A percentile compares a stretch with the other conserved stretches of the same genome.
phyloP scores from a whole-genome alignment of 129 eudicot species.

The Glebionis coronaria region DNA sequence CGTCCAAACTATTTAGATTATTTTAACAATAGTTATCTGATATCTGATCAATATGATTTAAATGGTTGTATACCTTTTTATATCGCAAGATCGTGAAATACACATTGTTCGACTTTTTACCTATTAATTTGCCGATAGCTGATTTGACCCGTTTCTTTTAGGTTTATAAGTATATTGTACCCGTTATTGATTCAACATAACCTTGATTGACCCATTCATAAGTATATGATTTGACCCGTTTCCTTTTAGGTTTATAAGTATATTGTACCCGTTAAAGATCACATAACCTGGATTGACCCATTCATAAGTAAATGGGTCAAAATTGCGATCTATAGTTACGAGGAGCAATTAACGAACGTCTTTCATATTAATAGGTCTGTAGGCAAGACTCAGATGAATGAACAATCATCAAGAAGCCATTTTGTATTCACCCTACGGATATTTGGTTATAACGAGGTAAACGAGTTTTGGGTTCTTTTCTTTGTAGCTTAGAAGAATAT shows the following conservation, averaged over 20 bases:
- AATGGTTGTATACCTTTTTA: neutral
- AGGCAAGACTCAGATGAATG: conserved; percentile 98
- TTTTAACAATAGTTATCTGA: neutral
- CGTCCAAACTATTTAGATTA: neutral
- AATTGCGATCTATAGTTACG: neutral
- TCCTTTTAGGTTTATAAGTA: conserved; percentile 23
- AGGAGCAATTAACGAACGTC: neutral
- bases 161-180: conserved; percentile 27
- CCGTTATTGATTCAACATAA: neutral
- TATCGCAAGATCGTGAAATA: neutral
- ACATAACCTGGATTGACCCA: neutral
- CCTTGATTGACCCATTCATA: neutral
- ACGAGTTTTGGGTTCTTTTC: neutral
- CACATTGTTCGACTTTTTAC: no score
- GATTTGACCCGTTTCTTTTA: conserved; percentile 1
- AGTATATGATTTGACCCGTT: conserved; percentile 1
- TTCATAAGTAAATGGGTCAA: neutral
- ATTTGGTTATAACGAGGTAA: conserved; percentile 77
- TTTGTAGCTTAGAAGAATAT: neutral
- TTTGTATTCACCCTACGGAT: conserved; percentile 93
- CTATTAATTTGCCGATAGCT: no score
- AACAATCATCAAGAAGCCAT: conserved; percentile 97
- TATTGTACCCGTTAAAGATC: neutral
- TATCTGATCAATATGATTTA: neutral
- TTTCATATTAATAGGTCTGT: conserved; percentile 63